phyloP scores from a whole-genome alignment of 305 asterid genomes.

The Fraxinus velutina region DNA sequence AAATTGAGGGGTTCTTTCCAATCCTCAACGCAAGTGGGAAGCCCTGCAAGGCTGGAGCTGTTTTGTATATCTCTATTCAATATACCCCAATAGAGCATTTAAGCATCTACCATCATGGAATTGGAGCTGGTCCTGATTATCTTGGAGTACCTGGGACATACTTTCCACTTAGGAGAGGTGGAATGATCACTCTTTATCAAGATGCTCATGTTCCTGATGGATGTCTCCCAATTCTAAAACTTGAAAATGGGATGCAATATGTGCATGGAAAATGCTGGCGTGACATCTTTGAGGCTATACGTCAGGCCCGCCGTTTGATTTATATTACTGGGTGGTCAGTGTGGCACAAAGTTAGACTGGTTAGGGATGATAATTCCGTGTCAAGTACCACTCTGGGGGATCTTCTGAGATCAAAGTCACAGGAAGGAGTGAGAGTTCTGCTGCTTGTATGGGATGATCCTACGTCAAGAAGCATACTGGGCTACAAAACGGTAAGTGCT shows the following conservation, averaged over 20 bases:
- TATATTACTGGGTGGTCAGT: slow-evolving; percentile 98
- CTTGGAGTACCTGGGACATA: slow-evolving; percentile 81
- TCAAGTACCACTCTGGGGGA: slow-evolving; percentile 73
- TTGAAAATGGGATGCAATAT: slow-evolving; percentile 67
- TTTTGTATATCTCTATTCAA: slow-evolving; percentile 61
- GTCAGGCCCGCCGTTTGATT: slow-evolving; percentile 75
- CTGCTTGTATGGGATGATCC: slow-evolving; percentile 99
- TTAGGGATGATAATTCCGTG: slow-evolving; percentile 65
- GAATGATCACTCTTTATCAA: slow-evolving; percentile 83
- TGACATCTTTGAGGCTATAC: slow-evolving; percentile 81
- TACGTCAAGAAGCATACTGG: slow-evolving; percentile 83
- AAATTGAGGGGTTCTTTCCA: slow-evolving; percentile 69
- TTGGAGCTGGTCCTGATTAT: slow-evolving; percentile 90
- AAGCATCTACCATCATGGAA: slow-evolving; percentile 67
- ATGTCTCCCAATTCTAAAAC: slow-evolving; percentile 62
- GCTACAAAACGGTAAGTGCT: slow-evolving; percentile 80
- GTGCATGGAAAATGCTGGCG: slow-evolving; percentile 90
- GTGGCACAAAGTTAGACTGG: slow-evolving; percentile 87
- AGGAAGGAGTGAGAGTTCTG: slow-evolving; percentile 97
- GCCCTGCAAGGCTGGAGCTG: slow-evolving; percentile 87
- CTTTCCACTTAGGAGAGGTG: slow-evolving; percentile 93
- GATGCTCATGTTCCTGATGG: slow-evolving; percentile 98
- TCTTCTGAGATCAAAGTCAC: slow-evolving; percentile 83
- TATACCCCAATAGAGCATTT: slow-evolving; percentile 70
- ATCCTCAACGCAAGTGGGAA: slow-evolving; percentile 67